Base-by-base conservation (phyloP, 805 yeast genomes). In the Candida tallmaniae region DNA sequence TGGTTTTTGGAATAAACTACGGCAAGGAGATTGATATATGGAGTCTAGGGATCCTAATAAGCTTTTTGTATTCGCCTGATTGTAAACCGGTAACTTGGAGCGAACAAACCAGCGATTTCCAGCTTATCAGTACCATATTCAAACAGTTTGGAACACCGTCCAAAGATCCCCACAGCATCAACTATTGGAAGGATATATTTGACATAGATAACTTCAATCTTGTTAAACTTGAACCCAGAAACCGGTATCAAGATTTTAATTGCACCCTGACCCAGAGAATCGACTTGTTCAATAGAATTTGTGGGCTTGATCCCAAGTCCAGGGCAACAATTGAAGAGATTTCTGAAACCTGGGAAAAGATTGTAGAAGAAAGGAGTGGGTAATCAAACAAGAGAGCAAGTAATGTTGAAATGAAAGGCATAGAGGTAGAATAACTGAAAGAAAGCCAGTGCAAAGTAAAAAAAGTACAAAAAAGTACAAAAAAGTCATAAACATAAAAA, bases 21-120 rank as follows among this genome's bases (percentile, higher is more conserved):
- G 58, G 70, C 2, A 52, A 50, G 23, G 75, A 68, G 25, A 62
- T 84, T 6, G 95, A 85, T 47, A 62, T 83, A 11, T 85, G 95
- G 95, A 62, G 83, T 1, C 51, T 75, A 13, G 94, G 86, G 0
- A 70, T 86, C 8, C 48, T 83, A 2, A 46, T 79, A 31, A 74
- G 80, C n/a, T 52, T 71, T 29, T 44, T 86, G 20, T 70, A 70
- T 42, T 61, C 68, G 15, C 20, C 27, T 4, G 35, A 47, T 20
- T 58, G 63, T 12, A 39, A 41, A 7, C 56, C 65, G 7, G 48
- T n/a, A 58, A 76, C 41, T 11, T 31, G 30, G 21, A 17, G 23
- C 20, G 43, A 40, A 0, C 59, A 68, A 22, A 51, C 58, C 15
- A 73, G 76, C 40, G 94, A 85, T 45, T 60, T 85, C 29, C 65